A percentile compares a stretch with the other conserved stretches of the same genome.
These are phyloP conservation scores for Discostella pseudostelligera DNA, from an alignment of 108 stramenopile genomes.

Conservation along the genomic window DNA sequence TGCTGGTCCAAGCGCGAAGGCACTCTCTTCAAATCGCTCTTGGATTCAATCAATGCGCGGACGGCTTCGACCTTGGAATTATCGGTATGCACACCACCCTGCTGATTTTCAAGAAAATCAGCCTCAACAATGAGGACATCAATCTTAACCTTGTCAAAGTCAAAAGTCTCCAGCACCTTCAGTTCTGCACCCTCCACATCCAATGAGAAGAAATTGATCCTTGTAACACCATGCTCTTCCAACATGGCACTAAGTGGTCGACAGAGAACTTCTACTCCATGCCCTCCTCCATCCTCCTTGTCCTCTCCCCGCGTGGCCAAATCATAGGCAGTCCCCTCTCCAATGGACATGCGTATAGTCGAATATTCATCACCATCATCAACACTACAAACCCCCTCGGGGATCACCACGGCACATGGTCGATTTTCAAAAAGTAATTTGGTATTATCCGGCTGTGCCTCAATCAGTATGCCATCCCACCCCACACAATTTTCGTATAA, in stretches of 20 bases:
- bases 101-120: constrained; percentile 8
- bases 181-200: not conserved
- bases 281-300: not conserved
- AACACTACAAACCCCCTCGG: not conserved
- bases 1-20: not conserved
- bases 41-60: constrained; percentile 7
- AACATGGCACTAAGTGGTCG: not conserved
- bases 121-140: constrained; percentile 8
- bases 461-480: constrained; percentile 17
- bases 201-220: constrained; percentile 1
- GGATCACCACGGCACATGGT: not conserved
- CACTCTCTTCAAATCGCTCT: not conserved
- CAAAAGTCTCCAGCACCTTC: not conserved
- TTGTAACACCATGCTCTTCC: not conserved
- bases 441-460: constrained; percentile 9
- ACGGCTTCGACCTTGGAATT: constrained; percentile 10
- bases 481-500: constrained; percentile 15
- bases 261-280: not conserved
- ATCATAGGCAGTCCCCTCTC: not conserved
- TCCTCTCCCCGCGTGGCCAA: not conserved
- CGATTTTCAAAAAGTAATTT: constrained; percentile 12
- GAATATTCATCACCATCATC: not conserved
- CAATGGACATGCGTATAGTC: not conserved
- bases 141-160: constrained; percentile 5
- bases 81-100: not conserved